These are phyloP conservation scores for Candida glucosophila DNA, from an alignment of 1,139 yeast genomes.

Conservation along the genomic window DNA sequence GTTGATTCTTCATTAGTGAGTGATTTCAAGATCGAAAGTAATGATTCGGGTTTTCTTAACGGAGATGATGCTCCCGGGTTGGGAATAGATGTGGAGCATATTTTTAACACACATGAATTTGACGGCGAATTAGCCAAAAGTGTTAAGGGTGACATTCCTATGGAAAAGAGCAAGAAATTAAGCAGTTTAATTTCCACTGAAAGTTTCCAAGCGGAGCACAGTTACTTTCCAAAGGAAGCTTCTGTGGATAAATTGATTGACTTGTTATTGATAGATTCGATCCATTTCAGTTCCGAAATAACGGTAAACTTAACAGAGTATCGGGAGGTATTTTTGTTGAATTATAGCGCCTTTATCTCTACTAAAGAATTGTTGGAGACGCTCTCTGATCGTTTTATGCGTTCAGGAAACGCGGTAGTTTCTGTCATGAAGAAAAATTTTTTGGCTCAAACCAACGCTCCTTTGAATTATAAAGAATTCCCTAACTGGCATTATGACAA, in stretches of 20 bases:
- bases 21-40: slow-evolving; percentile 14
- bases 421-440: slow-evolving; percentile 32
- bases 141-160: slow-evolving; percentile 2
- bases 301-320: slow-evolving; percentile 36
- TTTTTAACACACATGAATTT: slow-evolving; percentile 35
- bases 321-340: slow-evolving; percentile 35
- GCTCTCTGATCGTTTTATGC: slow-evolving; percentile 35
- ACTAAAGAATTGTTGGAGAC: slow-evolving; percentile 36
- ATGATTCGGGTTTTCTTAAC: slow-evolving; percentile 23
- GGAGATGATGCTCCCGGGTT: slow-evolving; percentile 31
- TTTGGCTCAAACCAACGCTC: slow-evolving; percentile 4
- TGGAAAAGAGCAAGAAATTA: slow-evolving; percentile 3
- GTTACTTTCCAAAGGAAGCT: slow-evolving; percentile 34
- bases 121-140: too few relatives aligned
- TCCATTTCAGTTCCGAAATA: slow-evolving; percentile 27
- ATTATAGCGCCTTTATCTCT: slow-evolving; percentile 33
- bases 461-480: slow-evolving; percentile 22
- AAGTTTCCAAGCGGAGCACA: slow-evolving; percentile 7
- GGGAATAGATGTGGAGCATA: slow-evolving; percentile 40
- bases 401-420: slow-evolving; percentile 41
- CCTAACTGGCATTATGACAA: slow-evolving; percentile 49
- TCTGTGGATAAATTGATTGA: slow-evolving; percentile 35
- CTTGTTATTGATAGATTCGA: slow-evolving; percentile 31
- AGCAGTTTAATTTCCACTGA: slow-evolving; percentile 5
- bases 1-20: slow-evolving; percentile 12